Percentiles rank a stretch among this genome's conserved stretches.
Conservation (phyloP, 495 filamentous ascomycete genomes). For the Hyphodiscus hymeniophilus region DNA sequence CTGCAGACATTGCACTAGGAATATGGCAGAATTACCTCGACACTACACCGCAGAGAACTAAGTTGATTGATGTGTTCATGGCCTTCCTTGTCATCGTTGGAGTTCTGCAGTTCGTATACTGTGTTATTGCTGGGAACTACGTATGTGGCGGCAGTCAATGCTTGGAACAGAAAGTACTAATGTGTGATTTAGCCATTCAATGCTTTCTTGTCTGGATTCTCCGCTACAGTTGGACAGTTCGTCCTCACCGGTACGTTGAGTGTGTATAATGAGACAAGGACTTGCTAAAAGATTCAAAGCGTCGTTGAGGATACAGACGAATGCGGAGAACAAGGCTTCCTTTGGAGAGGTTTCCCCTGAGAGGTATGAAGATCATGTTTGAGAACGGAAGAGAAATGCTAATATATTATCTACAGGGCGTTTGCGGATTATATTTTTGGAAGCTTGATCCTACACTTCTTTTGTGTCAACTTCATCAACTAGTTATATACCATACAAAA, state of each 20-base stretch:
- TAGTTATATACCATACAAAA: constrained; percentile 25
- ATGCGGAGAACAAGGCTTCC: constrained; percentile 61
- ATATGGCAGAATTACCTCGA: constrained; percentile 70
- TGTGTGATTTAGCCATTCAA: constrained; percentile 76
- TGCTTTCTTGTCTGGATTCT: constrained; percentile 92
- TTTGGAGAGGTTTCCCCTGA: constrained; percentile 63
- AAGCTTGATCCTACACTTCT: constrained; percentile 93
- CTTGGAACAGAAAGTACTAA: constrained; percentile 3
- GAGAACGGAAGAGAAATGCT: not conserved
- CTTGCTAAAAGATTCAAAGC: constrained; percentile 28
- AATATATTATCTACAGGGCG: constrained; percentile 52
- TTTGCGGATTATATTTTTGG: constrained; percentile 97
- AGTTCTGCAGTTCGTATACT: constrained; percentile 88
- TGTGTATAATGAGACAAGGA: not conserved
- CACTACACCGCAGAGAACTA: constrained; percentile 78
- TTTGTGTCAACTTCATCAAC: constrained; percentile 99
- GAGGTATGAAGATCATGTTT: constrained; percentile 37
- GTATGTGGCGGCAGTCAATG: constrained; percentile 42
- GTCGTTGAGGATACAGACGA: constrained; percentile 86
- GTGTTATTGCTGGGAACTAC: constrained; percentile 87
- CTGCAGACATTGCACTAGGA: constrained; percentile 36
- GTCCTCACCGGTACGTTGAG: constrained; percentile 71
- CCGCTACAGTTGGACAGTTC: constrained; percentile 93
- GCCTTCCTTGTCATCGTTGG: constrained; percentile 79
- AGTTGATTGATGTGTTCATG: constrained; percentile 91